phyloP scores from a whole-genome alignment of 306 rosid species.

The Abrus precatorius region DNA sequence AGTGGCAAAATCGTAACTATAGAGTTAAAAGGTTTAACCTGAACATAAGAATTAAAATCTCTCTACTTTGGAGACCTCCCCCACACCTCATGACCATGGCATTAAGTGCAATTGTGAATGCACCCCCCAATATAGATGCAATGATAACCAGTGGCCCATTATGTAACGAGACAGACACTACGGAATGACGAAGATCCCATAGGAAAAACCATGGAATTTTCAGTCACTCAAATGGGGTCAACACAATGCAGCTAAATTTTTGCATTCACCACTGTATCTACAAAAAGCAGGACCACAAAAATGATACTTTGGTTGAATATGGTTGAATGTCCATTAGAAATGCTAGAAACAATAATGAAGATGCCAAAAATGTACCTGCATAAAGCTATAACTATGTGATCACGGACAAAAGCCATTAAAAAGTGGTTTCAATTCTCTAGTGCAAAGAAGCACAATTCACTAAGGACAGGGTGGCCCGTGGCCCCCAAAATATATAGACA shows the following conservation, averaged over 20 bases:
- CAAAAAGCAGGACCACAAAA: conserved; percentile 43
- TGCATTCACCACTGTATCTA: conserved; percentile 18
- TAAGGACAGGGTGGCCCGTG: conserved; percentile 39
- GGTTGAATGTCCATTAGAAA: conserved; percentile 7
- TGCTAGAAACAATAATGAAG: conserved; percentile 41
- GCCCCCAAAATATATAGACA: conserved; percentile 39
- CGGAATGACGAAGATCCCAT: conserved; percentile 21
- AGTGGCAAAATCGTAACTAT: background rate
- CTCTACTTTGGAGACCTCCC: background rate
- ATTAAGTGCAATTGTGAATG: conserved; percentile 16
- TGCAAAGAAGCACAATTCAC: conserved; percentile 13
- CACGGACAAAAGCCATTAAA: conserved; percentile 46
- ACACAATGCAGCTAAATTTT: conserved; percentile 2
- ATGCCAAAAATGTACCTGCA: conserved; percentile 30
- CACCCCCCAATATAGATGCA: conserved; percentile 16
- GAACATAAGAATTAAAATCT: background rate
- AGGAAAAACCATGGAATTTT: conserved; percentile 27
- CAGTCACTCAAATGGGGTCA: conserved; percentile 27
- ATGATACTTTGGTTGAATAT: conserved; percentile 12
- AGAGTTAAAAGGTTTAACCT: background rate
- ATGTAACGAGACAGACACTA: background rate
- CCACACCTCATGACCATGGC: background rate
- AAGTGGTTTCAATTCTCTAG: conserved; percentile 38
- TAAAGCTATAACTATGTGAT: conserved; percentile 23
- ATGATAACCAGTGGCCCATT: conserved; percentile 34